Base-by-base conservation (phyloP, 768 basidiomycete genomes). In the Boletus rubroflammeus region DNA sequence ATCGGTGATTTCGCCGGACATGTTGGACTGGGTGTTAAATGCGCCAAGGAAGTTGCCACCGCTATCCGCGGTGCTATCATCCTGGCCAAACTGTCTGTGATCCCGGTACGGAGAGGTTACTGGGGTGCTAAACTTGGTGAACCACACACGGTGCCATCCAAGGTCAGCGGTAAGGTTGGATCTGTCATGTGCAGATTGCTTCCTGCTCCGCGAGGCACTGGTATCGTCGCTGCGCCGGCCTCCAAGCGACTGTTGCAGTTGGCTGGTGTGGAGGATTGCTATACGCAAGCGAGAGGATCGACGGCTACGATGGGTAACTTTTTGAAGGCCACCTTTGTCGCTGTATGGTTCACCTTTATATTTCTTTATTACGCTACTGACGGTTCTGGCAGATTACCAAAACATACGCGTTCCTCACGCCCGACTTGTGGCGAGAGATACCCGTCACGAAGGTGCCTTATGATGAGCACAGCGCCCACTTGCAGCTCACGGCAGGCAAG, bases 31-130 rank as follows among this genome's bases (percentile, higher is more conserved):
- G 97, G 97, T 73, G 95, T 98, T 74, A 99, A 99, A 79, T 98
- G 96, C 71, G 95, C 97, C 64, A 99, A 99, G 82, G 97, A 99
- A 83, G 97, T 98, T 68, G 97, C 97, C 31, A 97, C 95, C 53
- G 97, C 97, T 65, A 99, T 99, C 73, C 94, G 97, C 68, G 97
- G 97, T 59, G 97, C 97, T 62, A 98, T 99, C 82, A 94, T 98
- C 77, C 85, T 94, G 60, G 97, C 97, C 69, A 99, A 99, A 72
- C 84, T 99, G 62, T 93, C 93, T 45, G 92, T 98, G 72, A 88
- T 98, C 69, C 97, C 97, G 65, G 97, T 99, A 60, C 90, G 97
- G 67, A 81, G 97, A 77, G 97, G 97, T 65, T 99, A 99, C 84
- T 99, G 97, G 97, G 97, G 97, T 80, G 91, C 93, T 67, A 90